Conservation (phyloP, 2,329 filamentous ascomycete species). For the Tolypocladium ophioglossoides region DNA sequence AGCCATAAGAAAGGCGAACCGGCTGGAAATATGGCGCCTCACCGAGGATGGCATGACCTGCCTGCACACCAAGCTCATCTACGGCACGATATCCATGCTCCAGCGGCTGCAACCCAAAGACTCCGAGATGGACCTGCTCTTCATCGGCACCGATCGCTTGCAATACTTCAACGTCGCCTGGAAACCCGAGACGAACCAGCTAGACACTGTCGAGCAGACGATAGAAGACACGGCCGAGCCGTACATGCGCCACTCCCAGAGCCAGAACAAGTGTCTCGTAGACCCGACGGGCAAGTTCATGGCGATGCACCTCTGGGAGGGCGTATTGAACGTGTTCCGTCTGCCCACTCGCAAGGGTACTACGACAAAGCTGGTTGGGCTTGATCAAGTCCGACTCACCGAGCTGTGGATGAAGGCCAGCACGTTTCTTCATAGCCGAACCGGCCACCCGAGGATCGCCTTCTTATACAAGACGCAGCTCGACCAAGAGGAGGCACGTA, state of each 20-base stretch:
- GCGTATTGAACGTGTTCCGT: slow-evolving; percentile 44
- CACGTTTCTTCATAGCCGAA: slow-evolving; percentile 47
- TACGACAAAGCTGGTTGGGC: slow-evolving; percentile 32
- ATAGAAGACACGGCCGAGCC: slow-evolving; percentile 45
- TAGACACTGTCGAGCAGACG: slow-evolving; percentile 40
- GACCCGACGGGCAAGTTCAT: slow-evolving; percentile 63
- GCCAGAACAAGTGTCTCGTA: slow-evolving; percentile 70
- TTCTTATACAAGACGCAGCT: slow-evolving; percentile 46
- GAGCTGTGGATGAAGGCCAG: slow-evolving; percentile 50
- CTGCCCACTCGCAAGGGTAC: slow-evolving; percentile 35
- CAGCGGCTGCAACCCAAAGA: slow-evolving; percentile 68
- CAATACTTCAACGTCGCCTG: slow-evolving; percentile 87
- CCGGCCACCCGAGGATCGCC: slow-evolving; percentile 46
- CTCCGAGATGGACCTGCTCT: slow-evolving; percentile 70
- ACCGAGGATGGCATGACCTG: slow-evolving; percentile 54
- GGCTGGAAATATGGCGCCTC: slow-evolving; percentile 72
- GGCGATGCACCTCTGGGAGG: slow-evolving; percentile 50
- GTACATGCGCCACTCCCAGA: slow-evolving; percentile 67
- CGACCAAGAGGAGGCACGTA: slow-evolving; percentile 40
- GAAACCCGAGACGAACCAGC: slow-evolving; percentile 46
- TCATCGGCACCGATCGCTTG: slow-evolving; percentile 82
- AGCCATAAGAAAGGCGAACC: slow-evolving; percentile 61
- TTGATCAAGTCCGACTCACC: slow-evolving; percentile 45
- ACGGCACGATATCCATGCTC: slow-evolving; percentile 79
- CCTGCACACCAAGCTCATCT: slow-evolving; percentile 59